Base-by-base conservation (phyloP, 148 eudicot genomes). In the Rhododendron molle region DNA sequence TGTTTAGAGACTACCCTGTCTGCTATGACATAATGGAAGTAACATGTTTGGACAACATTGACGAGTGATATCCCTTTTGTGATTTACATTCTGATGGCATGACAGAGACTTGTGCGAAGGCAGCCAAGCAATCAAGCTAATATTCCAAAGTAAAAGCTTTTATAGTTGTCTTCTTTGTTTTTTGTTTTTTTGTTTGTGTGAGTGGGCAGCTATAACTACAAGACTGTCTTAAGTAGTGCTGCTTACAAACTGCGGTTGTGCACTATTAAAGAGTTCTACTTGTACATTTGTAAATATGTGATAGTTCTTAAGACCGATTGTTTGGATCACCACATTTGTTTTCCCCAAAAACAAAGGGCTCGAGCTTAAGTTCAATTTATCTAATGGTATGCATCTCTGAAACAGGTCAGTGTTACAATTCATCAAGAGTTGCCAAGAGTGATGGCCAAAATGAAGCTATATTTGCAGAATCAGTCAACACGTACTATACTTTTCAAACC, bases 401-500 rank as follows among this genome's bases (percentile, higher is more conserved):
- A 82, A 87, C 93, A 97, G 98, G 98, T 97, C 58, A 90, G 86
- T 83, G 87, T 89, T 83, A 91, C 98, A 72, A 90, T 97, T 78
- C 93, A 95, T 87, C 88, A 95, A 90, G 98, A 94, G 85, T 88
- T 95, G 90, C 98, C 98, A 14, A 89, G 26, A 84, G 94, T 95
- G 74, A 90, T 92, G 90, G 94, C 83, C 54, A 97, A 94, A 90
- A 92, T 97, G 98, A 97, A 93, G 91, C 98, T 97, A 80, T 97
- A 97, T 91, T 93, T 97, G 82, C 97, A 93, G 85, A 97, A 97
- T 86, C 92, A 95, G 56, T 92, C 98, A 46, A 97, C 99, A 5
- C 94, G 98, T 79, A 89, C 99, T 44, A 94, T 95, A 89, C 98
- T 95, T 87, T 97, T 97, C 92, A 97, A 93, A 91, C 99, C 99